A percentile compares a stretch with the other conserved stretches of the same genome.
These are phyloP conservation scores for Arthonia radiata DNA, from an alignment of 495 filamentous ascomycete species.

Conservation along the genomic window DNA sequence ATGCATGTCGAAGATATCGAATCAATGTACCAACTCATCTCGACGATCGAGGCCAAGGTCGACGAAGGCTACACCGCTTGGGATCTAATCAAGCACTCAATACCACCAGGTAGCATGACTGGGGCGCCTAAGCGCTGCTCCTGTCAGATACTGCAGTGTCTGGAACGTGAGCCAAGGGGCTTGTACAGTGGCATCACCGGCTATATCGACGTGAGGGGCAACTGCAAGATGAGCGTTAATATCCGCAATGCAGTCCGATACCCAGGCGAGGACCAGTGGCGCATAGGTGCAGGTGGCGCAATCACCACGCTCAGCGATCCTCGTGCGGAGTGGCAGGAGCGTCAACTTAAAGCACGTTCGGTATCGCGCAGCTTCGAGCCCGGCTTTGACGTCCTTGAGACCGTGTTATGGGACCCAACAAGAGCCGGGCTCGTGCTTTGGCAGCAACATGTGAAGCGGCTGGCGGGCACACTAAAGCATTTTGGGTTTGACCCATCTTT, in stretches of 20 bases:
- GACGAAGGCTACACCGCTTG: conserved; percentile 26
- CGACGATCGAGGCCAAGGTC: conserved; percentile 39
- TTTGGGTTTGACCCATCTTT: no score
- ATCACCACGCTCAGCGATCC: conserved; percentile 57
- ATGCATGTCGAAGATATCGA: conserved; percentile 75
- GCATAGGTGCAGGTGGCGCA: conserved; percentile 69
- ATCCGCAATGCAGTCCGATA: conserved; percentile 53
- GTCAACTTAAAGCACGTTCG: no score
- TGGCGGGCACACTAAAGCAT: no score
- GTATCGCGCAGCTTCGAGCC: no score
- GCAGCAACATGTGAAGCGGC: no score
- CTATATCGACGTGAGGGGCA: conserved; percentile 65
- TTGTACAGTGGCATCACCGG: conserved; percentile 78
- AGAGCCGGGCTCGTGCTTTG: no score
- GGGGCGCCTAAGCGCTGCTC: conserved; percentile 80
- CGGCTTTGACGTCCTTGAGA: no score
- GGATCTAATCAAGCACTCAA: conserved; percentile 46
- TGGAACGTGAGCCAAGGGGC: conserved; percentile 45
- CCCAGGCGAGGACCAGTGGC: conserved; percentile 35
- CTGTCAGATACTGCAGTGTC: conserved; percentile 47
- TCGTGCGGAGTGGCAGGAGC: conserved; percentile 66
- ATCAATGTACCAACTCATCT: conserved; percentile 74
- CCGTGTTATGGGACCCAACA: no score
- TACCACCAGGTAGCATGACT: conserved; percentile 88
- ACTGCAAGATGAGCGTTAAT: conserved; percentile 67